Base-by-base conservation (phyloP, 345 rosid species). In the Pistacia vera region DNA sequence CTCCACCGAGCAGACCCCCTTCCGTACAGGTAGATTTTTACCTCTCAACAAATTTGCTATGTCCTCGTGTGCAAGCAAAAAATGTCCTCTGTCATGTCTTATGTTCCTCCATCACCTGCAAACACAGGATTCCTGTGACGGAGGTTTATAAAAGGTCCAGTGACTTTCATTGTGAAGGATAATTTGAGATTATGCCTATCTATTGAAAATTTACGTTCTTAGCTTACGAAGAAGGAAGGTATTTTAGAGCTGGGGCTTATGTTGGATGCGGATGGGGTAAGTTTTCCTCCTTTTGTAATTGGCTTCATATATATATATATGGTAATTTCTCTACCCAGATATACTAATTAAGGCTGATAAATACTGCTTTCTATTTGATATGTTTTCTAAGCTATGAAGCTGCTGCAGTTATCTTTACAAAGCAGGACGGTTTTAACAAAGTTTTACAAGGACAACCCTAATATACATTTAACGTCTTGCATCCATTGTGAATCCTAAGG, bases 201-300 rank as follows among this genome's bases (percentile, higher is more conserved):
- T 17, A 77, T 66, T 28, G 62, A 51, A 2, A 51, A 73, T 17
- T 18, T 36, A 33, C 11, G 76, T n/a, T n/a, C n/a, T n/a, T n/a
- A n/a, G n/a, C n/a, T 28, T 82, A n/a, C n/a, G n/a, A n/a, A n/a
- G n/a, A n/a, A n/a, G n/a, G n/a, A n/a, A n/a, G n/a, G n/a, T n/a
- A n/a, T n/a, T n/a, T n/a, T n/a, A n/a, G n/a, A n/a, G n/a, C n/a
- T n/a, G n/a, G n/a, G n/a, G n/a, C n/a, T n/a, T n/a, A n/a, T n/a
- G n/a, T n/a, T n/a, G n/a, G 8, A 41, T 41, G 46, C 5, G 10
- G 49, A 74, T 13, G 75, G 78, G 86, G 76, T 79, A 57, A 25
- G 2, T 18, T 66, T 2, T 54, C n/a, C n/a, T n/a, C 57, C 57
- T n/a, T 3, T 52, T 12, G 44, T 2, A 0, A 12, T 52, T 52